Conservation (phyloP, 2,329 filamentous ascomycete genomes). For the Exophiala xenobiotica region DNA sequence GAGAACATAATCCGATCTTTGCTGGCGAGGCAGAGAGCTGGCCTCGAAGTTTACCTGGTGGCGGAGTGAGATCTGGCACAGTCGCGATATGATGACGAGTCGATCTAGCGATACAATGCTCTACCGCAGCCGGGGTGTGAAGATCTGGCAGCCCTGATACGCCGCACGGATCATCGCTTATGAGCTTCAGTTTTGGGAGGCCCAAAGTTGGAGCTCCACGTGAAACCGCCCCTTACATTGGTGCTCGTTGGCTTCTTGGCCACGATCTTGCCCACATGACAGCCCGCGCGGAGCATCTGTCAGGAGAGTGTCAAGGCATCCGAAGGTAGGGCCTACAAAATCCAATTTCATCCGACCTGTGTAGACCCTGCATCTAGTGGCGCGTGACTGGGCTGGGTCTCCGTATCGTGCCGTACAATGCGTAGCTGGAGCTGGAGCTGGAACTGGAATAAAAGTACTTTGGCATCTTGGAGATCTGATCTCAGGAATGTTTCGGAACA, state of each 20-base stretch:
- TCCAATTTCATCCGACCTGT: background rate
- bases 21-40: background rate
- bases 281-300: background rate
- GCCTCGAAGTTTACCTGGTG: background rate
- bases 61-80: background rate
- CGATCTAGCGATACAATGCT: conserved; percentile 12
- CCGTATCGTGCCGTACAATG: background rate
- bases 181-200: background rate
- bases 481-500: conserved; percentile 2
- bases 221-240: background rate
- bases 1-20: too few relatives aligned
- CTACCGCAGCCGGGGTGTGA: conserved; percentile 5
- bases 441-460: background rate
- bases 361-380: background rate
- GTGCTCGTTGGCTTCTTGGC: background rate
- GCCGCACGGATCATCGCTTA: conserved; percentile 7
- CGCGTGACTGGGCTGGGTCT: too few relatives aligned
- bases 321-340: background rate
- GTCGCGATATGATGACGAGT: conserved; percentile 7
- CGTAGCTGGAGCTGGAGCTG: background rate
- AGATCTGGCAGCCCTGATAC: conserved; percentile 18
- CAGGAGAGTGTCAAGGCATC: background rate
- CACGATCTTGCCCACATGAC: background rate
- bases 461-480: conserved; percentile 3
- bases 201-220: background rate